Evolutionary conservation across 345 rosid genomes (phyloP).

Genomic region (Lenwebbia sp.): DNA sequence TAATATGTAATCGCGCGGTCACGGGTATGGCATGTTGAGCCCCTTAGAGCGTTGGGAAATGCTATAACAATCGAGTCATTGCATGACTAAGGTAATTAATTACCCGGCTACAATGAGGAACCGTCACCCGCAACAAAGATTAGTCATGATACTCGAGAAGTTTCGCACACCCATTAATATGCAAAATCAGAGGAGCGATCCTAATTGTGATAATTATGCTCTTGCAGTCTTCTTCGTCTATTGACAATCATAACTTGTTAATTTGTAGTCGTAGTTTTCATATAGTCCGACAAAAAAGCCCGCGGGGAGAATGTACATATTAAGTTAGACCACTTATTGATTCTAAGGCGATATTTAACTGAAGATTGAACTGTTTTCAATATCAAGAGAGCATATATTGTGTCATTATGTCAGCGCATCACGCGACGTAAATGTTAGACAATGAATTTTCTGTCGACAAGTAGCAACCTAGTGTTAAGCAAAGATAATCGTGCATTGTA

Average conservation of each 20-base stretch:
- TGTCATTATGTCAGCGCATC: background rate
- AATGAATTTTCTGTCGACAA: background rate
- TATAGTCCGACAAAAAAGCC: background rate
- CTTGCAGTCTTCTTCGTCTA: background rate
- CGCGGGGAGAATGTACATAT: background rate
- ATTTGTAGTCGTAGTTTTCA: background rate
- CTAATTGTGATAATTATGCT: background rate
- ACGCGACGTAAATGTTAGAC: background rate
- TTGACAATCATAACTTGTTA: background rate
- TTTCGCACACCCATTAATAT: fast-evolving
- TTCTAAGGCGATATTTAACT: background rate
- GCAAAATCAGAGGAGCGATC: too few species aligned
- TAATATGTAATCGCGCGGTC: background rate
- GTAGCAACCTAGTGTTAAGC: background rate
- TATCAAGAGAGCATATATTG: background rate
- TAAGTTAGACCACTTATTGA: background rate
- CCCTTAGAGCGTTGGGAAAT: background rate
- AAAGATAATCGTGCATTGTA: background rate
- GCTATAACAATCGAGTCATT: background rate
- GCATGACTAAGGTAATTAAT: background rate
- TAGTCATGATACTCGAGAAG: background rate
- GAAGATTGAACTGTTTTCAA: background rate
- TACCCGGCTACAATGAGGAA: background rate
- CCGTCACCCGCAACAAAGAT: background rate
- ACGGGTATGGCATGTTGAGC: background rate